phyloP scores from a whole-genome alignment of 2,329 filamentous ascomycete species.

The Fusarium sp. region DNA sequence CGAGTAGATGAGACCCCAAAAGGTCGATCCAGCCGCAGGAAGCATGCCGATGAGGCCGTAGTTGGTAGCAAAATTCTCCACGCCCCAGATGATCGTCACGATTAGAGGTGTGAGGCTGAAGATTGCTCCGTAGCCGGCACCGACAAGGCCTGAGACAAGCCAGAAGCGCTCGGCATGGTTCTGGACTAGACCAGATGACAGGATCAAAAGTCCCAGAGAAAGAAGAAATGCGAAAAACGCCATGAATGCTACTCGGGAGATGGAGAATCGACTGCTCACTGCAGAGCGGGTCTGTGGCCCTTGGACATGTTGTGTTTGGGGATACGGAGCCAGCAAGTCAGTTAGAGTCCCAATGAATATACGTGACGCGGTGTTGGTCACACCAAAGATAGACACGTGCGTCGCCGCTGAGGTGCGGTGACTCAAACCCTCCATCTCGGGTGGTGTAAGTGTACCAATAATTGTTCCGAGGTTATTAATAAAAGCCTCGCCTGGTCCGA shows the following conservation, averaged over 20 bases:
- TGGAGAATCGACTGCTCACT: constrained; percentile 60
- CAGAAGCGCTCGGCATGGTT: constrained; percentile 84
- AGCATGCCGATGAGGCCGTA: constrained; percentile 96
- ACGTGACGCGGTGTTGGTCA: constrained; percentile 90
- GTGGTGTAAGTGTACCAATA: constrained; percentile 84
- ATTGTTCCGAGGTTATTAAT: constrained; percentile 98
- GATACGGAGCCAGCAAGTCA: constrained; percentile 83
- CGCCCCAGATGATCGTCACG: constrained; percentile 97
- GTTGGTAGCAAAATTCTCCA: constrained; percentile 98
- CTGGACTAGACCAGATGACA: constrained; percentile 82
- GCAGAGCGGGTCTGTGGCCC: constrained; percentile 53
- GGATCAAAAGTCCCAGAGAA: constrained; percentile 79
- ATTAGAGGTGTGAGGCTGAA: constrained; percentile 93
- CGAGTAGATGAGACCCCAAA: constrained; percentile 94
- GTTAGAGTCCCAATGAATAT: constrained; percentile 91
- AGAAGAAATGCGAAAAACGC: constrained; percentile 80
- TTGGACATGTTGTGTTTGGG: constrained; percentile 70
- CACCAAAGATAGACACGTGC: constrained; percentile 91
- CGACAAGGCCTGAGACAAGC: constrained; percentile 85
- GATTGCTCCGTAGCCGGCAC: constrained; percentile 91
- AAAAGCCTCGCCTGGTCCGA: constrained; percentile 96
- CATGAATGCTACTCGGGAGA: constrained; percentile 86
- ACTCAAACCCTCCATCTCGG: constrained; percentile 59
- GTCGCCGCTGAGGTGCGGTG: constrained; percentile 77
- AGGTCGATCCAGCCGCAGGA: constrained; percentile 86